Conservation (phyloP, 441 rosid species). For the Pelargonium cotyledonis region DNA sequence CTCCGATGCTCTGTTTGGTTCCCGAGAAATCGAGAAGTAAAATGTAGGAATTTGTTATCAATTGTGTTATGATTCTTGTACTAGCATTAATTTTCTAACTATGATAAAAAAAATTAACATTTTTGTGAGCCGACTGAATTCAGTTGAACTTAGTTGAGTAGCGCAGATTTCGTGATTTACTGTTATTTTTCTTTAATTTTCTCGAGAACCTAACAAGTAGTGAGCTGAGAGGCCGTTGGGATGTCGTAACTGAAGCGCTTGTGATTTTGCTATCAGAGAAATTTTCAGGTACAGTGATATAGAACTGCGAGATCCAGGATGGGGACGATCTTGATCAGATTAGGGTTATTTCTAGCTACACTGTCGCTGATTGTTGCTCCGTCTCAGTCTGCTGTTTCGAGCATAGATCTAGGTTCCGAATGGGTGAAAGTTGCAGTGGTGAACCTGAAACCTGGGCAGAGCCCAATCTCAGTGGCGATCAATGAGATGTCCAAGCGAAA, state of each 20-base stretch:
- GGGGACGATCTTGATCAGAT: slow-evolving; percentile 30
- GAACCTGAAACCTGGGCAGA: slow-evolving; percentile 79
- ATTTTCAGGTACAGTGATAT: slow-evolving; percentile 5
- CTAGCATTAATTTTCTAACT: not conserved
- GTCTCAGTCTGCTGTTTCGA: slow-evolving; percentile 70
- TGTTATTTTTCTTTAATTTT: slow-evolving; percentile 5
- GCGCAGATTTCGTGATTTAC: not conserved
- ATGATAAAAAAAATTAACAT: not conserved
- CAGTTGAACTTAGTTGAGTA: not conserved
- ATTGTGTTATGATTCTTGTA: not conserved
- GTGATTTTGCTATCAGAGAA: slow-evolving; percentile 13
- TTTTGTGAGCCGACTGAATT: not conserved
- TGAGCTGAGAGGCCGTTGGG: not conserved
- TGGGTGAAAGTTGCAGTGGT: slow-evolving; percentile 88
- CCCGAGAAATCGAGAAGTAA: not conserved
- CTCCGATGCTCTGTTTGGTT: slow-evolving; percentile 4
- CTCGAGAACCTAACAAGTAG: not conserved
- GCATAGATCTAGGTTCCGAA: slow-evolving; percentile 95
- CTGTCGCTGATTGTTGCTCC: slow-evolving; percentile 29
- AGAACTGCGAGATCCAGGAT: slow-evolving; percentile 20
- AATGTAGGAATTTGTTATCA: not conserved
- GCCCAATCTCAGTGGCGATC: slow-evolving; percentile 82
- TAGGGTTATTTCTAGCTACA: slow-evolving; percentile 36
- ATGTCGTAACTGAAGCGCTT: slow-evolving; percentile 16
- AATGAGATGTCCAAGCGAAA: slow-evolving; percentile 98